A percentile compares a stretch with the other conserved stretches of the same genome.
These are phyloP conservation scores for Monascus purpureus DNA, from an alignment of 495 filamentous ascomycete genomes.

Conservation along the genomic window DNA sequence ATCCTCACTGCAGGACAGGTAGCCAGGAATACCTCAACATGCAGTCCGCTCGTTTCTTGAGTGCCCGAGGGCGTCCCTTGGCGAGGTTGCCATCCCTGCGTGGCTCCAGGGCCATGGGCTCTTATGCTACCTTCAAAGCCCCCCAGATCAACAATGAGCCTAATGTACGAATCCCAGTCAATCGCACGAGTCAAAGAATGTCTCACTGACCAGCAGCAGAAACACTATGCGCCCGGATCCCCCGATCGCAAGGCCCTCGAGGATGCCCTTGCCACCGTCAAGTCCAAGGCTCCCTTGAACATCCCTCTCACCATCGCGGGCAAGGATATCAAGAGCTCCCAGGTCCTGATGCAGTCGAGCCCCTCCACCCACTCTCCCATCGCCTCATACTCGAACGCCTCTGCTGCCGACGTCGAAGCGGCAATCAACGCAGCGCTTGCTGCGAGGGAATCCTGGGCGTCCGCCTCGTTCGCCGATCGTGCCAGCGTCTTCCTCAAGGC, in stretches of 20 bases:
- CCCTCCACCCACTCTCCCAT: constrained; percentile 64
- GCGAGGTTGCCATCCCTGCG: constrained; percentile 12
- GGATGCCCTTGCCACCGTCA: constrained; percentile 48
- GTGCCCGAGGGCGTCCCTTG: constrained; percentile 17
- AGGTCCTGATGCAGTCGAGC: constrained; percentile 46
- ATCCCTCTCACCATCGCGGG: constrained; percentile 72
- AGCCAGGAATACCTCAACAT: too few species aligned
- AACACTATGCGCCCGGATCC: constrained; percentile 75
- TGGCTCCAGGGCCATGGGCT: constrained; percentile 22
- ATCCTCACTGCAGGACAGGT: too few species aligned
- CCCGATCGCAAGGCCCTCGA: constrained; percentile 60
- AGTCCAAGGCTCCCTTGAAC: constrained; percentile 45
- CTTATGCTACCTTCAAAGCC: constrained; percentile 70
- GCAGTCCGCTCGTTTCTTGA: constrained; percentile 20
- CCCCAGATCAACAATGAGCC: constrained; percentile 84
- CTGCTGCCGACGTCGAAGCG: constrained; percentile 49
- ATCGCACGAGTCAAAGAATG: neutral
- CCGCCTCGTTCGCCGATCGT: constrained; percentile 69
- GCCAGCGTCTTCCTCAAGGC: constrained; percentile 93
- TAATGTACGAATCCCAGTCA: constrained; percentile 50
- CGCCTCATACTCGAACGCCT: constrained; percentile 67
- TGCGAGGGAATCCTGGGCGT: constrained; percentile 71
- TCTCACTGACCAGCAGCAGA: constrained; percentile 29
- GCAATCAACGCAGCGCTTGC: constrained; percentile 72
- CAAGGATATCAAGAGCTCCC: constrained; percentile 40